Percentiles rank a stretch among this genome's conserved stretches.
Conservation (phyloP, 192 early-diverging fungal species). For the Coemansia asiatica region DNA sequence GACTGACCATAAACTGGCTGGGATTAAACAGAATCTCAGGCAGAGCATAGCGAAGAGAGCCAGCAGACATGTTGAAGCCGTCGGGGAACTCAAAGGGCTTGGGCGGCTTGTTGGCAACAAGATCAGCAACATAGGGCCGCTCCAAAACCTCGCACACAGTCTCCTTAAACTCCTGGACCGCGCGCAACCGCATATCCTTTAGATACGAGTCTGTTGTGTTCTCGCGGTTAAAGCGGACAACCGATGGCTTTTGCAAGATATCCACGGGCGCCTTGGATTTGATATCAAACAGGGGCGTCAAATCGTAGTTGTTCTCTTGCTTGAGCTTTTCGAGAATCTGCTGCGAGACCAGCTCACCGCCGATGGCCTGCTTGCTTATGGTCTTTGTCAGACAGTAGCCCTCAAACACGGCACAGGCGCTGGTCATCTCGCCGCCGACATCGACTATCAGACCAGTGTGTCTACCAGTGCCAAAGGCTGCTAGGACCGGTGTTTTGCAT, state of each 20-base stretch:
- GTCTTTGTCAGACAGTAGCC: conserved; percentile 95
- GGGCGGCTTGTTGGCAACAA: conserved; percentile 61
- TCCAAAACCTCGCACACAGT: conserved; percentile 77
- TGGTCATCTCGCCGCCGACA: conserved; percentile 84
- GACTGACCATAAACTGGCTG: conserved; percentile 57
- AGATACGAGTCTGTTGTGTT: conserved; percentile 61
- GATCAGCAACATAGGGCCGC: conserved; percentile 24
- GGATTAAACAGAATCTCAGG: conserved; percentile 91
- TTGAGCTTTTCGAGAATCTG: conserved; percentile 69
- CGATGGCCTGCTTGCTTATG: conserved; percentile 62
- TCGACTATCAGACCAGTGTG: conserved; percentile 90
- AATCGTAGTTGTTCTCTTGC: conserved; percentile 59
- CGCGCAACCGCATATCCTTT: conserved; percentile 70
- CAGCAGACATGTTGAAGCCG: conserved; percentile 85
- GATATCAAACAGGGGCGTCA: conserved; percentile 85
- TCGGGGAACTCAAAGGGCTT: conserved; percentile 95
- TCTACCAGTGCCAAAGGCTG: conserved; percentile 89
- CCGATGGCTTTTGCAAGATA: conserved; percentile 63
- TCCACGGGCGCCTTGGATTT: conserved; percentile 73
- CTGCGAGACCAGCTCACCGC: conserved; percentile 78
- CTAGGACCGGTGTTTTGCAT: conserved; percentile 86
- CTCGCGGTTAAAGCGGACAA: conserved; percentile 24
- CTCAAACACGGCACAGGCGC: conserved; percentile 94
- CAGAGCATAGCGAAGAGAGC: conserved; percentile 73
- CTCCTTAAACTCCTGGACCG: conserved; percentile 93